Base-by-base conservation (phyloP, 2,329 filamentous ascomycete genomes). In the Sporothrix protearum region DNA sequence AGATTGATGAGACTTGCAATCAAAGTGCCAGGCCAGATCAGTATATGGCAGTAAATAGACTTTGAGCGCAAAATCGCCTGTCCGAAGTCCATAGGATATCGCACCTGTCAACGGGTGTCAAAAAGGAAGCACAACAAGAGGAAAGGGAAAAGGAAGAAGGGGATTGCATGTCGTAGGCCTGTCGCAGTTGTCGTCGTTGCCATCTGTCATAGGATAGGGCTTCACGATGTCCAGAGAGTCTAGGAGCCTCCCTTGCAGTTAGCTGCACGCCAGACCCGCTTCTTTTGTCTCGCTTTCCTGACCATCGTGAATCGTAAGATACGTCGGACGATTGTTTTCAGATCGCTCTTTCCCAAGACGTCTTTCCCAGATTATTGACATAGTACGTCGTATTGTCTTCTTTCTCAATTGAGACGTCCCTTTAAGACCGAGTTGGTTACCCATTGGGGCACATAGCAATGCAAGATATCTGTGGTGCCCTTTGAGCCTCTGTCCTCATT, bases 171-270 rank as follows among this genome's bases (percentile, higher is more conserved):
- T 39, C n/a, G 33, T 42, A 45, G n/a, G 39, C 33, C 36, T 42
- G 33, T 42, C 57, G 49, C 9, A n/a, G n/a, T 51, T 55, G 51
- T 16, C 19, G 53, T 33, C 53, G 25, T 57, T 61, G 57, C 30
- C 57, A 47, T 47, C 14, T 14, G 42, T 14, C 14, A 19, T 47
- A 47, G 42, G 42, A n/a, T n/a, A n/a, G n/a, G 33, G 14, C 14
- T 47, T 19, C 6, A 47, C 42, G 42, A 47, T 6, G 42, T 19
- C 33, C 8, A 4, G 42, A 47, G 10, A 47, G 42, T 16, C 55
- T n/a, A 55, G 55, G 22, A 59, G 59, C n/a, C 42, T 67, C 63
- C 63, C 63, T 67, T 67, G 63, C 63, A 67, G 63, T 25, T 25
- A 67, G 39, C 42, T 67, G 63, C 45, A 51, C 28, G 42, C 36